These are phyloP conservation scores for Stagonosporopsis chrysanthemi DNA, from an alignment of 2,329 filamentous ascomycete species.

Conservation along the genomic window DNA sequence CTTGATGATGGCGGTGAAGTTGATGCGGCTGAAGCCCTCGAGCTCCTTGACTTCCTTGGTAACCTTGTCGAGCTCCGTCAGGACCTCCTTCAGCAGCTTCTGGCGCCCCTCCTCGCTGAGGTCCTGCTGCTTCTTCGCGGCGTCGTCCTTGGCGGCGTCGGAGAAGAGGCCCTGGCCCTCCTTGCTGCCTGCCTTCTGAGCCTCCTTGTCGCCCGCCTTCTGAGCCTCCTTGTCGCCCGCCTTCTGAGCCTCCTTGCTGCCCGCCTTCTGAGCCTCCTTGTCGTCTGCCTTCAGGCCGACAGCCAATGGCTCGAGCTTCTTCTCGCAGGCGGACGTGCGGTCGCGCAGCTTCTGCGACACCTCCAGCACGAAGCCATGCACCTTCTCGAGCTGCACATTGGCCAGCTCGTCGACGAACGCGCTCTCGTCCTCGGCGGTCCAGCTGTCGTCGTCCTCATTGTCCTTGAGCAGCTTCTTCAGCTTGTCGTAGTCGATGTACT, in stretches of 20 bases:
- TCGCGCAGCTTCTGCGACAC: slow-evolving; percentile 84
- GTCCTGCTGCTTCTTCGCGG: slow-evolving; percentile 33
- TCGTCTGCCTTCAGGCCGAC: slow-evolving; percentile 42
- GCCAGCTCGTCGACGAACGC: slow-evolving; percentile 94
- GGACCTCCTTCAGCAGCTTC: slow-evolving; percentile 71
- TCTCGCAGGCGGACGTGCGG: slow-evolving; percentile 74
- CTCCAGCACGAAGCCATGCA: slow-evolving; percentile 84
- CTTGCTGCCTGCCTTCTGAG: slow-evolving; percentile 19
- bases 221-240: slow-evolving; percentile 5
- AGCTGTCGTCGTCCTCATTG: slow-evolving; percentile 65
- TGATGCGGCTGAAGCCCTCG: slow-evolving; percentile 93
- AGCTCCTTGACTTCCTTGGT: slow-evolving; percentile 91
- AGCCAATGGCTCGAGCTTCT: slow-evolving; percentile 67
- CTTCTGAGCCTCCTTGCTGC: slow-evolving; percentile 30
- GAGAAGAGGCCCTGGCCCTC: slow-evolving; percentile 25
- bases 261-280: slow-evolving; percentile 32
- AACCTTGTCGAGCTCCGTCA: slow-evolving; percentile 83
- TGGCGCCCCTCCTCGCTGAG: slow-evolving; percentile 53
- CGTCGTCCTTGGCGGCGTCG: slow-evolving; percentile 24
- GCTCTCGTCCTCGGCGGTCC: slow-evolving; percentile 95
- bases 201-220: slow-evolving; percentile 34
- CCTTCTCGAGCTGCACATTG: slow-evolving; percentile 94
- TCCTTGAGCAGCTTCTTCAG: slow-evolving; percentile 90
- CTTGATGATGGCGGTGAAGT: slow-evolving; percentile 98
- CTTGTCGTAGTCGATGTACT: slow-evolving; percentile 96